A percentile compares a stretch with the other conserved stretches of the same genome.
phyloP scores from a whole-genome alignment of 768 basidiomycete species.

The Dioszegia crocea region DNA sequence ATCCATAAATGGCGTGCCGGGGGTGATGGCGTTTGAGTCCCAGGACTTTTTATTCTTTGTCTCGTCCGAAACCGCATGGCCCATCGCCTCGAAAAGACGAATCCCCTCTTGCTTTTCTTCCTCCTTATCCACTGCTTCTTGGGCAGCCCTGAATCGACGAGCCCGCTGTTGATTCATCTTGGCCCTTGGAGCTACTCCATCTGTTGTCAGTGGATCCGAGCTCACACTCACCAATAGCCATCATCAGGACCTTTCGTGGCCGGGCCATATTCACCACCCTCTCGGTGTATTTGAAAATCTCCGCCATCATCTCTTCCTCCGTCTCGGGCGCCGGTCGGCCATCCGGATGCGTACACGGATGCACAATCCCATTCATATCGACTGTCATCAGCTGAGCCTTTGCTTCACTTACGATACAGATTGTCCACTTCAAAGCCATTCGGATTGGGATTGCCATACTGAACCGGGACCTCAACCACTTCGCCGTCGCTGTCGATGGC shows the following conservation, averaged over 20 bases:
- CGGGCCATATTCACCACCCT: conserved; percentile 95
- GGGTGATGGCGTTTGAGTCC: conserved; percentile 99
- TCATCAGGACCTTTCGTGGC: conserved; percentile 89
- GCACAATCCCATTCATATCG: conserved; percentile 99
- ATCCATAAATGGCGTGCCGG: conserved; percentile 93
- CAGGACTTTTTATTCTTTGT: conserved; percentile 80
- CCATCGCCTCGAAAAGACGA: conserved; percentile 93
- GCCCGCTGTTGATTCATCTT: conserved; percentile 99
- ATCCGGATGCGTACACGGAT: conserved; percentile 98
- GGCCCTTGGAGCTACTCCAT: conserved; percentile 94
- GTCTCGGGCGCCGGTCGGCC: conserved; percentile 95
- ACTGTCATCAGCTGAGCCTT: conserved; percentile 48
- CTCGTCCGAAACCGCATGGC: conserved; percentile 69
- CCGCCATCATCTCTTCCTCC: conserved; percentile 98
- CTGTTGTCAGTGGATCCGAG: conserved; percentile 51
- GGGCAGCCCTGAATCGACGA: conserved; percentile 86
- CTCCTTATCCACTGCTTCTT: conserved; percentile 92
- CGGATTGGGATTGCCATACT: conserved; percentile 70
- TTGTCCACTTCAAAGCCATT: conserved; percentile 94
- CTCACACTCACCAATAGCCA: conserved; percentile 82
- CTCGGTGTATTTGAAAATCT: conserved; percentile 94
- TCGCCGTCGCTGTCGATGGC: conserved; percentile 62
- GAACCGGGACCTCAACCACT: conserved; percentile 67
- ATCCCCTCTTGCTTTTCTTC: conserved; percentile 78
- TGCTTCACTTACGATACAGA: conserved; percentile 59